Conservation (phyloP, 2,329 filamentous ascomycete genomes). For the Rhynchosporium graminicola region DNA sequence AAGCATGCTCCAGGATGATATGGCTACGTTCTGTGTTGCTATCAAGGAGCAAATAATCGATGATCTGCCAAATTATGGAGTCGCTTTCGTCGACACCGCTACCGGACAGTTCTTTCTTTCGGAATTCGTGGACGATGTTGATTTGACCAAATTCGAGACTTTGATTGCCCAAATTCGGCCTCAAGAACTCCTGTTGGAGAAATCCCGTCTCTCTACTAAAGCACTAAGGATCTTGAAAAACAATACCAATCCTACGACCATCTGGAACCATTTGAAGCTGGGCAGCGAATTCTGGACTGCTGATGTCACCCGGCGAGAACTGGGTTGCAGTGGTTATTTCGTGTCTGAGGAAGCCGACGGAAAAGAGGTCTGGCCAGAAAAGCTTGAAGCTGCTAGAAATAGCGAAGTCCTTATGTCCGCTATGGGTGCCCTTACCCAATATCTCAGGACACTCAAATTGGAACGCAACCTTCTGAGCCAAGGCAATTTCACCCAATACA, state of each 20-base stretch:
- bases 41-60: constrained; percentile 81
- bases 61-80: constrained; percentile 79
- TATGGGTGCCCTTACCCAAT: constrained; percentile 84
- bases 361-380: constrained; percentile 72
- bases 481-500: constrained; percentile 88
- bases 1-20: constrained; percentile 96
- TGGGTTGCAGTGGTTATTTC: constrained; percentile 81
- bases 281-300: constrained; percentile 89
- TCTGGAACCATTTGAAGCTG: constrained; percentile 92
- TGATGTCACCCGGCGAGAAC: constrained; percentile 77
- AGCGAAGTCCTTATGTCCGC: constrained; percentile 89
- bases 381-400: constrained; percentile 68
- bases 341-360: constrained; percentile 52
- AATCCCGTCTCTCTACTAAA: constrained; percentile 82
- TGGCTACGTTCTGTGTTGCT: constrained; percentile 93
- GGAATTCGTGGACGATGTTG: constrained; percentile 86
- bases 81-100: constrained; percentile 92
- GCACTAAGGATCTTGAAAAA: constrained; percentile 93
- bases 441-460: constrained; percentile 83
- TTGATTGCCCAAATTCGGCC: constrained; percentile 91
- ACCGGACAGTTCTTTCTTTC: constrained; percentile 95
- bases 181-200: constrained; percentile 86
- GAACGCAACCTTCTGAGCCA: constrained; percentile 85
- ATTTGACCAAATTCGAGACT: constrained; percentile 96
- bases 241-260: constrained; percentile 86